Conservation (phyloP, 208 protist genomes). For the Phytomonas francai region DNA sequence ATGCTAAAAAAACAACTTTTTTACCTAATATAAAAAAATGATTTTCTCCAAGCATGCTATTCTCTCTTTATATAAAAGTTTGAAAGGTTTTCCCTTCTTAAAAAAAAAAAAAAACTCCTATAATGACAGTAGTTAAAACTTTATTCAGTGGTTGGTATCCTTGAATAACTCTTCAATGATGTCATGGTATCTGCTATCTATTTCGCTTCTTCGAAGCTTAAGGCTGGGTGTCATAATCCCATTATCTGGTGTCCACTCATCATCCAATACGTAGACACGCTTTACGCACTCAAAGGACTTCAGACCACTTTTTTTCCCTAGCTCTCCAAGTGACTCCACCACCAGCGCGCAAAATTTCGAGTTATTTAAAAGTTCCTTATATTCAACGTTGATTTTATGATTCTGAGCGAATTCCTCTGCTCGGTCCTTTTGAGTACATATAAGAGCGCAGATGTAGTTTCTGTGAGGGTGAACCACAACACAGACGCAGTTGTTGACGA, state of each 20-base stretch:
- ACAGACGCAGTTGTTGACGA: conserved; percentile 61
- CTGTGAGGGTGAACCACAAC: conserved; percentile 71
- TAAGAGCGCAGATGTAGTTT: conserved; percentile 61
- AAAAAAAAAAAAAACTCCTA: conserved; percentile 3
- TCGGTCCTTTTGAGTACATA: conserved; percentile 56
- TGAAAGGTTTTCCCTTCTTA: too few species aligned
- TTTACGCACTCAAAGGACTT: conserved; percentile 66
- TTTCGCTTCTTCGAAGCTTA: conserved; percentile 51
- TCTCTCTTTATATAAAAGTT: too few species aligned
- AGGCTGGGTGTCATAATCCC: conserved; percentile 59
- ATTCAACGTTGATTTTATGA: too few species aligned
- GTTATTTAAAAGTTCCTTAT: conserved; percentile 28
- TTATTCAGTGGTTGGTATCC: conserved; percentile 11
- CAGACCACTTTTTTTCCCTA: conserved; percentile 31
- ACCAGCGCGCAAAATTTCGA: conserved; percentile 25
- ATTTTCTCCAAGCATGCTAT: too few species aligned
- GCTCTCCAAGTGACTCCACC: conserved; percentile 18
- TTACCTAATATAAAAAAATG: too few species aligned
- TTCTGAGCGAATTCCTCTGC: conserved; percentile 33
- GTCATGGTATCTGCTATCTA: conserved; percentile 42
- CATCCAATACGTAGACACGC: conserved; percentile 38
- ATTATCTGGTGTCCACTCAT: conserved; percentile 87
- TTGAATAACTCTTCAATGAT: conserved; percentile 52
- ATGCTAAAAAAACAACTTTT: too few species aligned
- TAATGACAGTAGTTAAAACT: not conserved